A percentile compares a stretch with the other conserved stretches of the same genome.
These are phyloP conservation scores for Entophlyctis luteolus DNA, from an alignment of 192 early-diverging fungal species.

Conservation along the genomic window DNA sequence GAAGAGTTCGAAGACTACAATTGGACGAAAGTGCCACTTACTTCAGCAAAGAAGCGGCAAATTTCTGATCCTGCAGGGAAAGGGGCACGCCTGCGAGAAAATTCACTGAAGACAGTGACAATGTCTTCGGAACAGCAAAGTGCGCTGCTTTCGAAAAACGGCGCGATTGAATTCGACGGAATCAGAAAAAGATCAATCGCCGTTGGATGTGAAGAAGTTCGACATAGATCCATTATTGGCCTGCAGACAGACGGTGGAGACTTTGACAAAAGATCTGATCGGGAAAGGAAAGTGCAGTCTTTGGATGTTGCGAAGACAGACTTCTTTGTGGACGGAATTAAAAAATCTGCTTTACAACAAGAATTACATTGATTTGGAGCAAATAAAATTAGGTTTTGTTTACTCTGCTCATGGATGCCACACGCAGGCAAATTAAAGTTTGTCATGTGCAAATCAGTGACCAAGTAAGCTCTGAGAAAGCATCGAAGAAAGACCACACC, in stretches of 20 bases:
- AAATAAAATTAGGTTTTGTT: too few species aligned
- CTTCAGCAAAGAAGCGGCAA: not conserved
- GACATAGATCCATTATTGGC: not conserved
- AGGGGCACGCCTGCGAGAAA: not conserved
- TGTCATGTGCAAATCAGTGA: too few species aligned
- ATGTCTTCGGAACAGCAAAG: not conserved
- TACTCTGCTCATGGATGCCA: too few species aligned
- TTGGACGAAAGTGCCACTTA: not conserved
- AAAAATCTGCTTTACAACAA: too few species aligned
- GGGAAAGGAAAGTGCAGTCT: not conserved
- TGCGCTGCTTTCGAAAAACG: not conserved
- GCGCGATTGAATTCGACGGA: not conserved
- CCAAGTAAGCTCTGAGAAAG: too few species aligned
- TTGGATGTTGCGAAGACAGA: not conserved
- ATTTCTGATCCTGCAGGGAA: not conserved
- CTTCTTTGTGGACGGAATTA: too few species aligned
- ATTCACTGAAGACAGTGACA: not conserved
- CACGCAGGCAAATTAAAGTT: too few species aligned
- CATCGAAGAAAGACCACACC: too few species aligned
- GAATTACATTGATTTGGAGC: too few species aligned
- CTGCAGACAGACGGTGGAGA: not conserved
- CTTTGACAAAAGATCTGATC: not conserved
- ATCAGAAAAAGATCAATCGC: conserved; percentile 1
- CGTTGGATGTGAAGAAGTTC: conserved; percentile 1
- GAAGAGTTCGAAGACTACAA: conserved; percentile 15